Base-by-base conservation (phyloP, 208 protist species). In the Trypanosoma mega region DNA sequence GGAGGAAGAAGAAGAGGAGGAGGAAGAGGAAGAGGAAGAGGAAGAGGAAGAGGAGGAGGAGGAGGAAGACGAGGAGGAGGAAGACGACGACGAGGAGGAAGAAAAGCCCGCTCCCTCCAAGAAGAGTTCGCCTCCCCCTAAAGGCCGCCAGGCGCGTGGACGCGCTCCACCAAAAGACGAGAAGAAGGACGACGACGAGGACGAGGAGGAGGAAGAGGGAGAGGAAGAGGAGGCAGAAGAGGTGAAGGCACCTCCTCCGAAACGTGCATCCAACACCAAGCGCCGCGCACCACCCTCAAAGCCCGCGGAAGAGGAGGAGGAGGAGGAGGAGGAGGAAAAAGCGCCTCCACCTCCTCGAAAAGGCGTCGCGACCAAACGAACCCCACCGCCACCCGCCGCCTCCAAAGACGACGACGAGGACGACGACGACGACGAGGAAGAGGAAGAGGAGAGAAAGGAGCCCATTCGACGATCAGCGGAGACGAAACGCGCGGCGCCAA, bases 51-150 rank as follows among this genome's bases (percentile, higher is more conserved):
- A 55, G 16, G 49, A 47, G n/a, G 49, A 49, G 21, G 49, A 41
- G 29, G 36, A 26, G 20, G 59, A 55, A 26, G 68, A 67, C 36
- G 72, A 71, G 3, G 67, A 67, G 37, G 62, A 70, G 3, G 63
- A 68, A 11, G 72, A 64, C 43, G 61, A 59, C 9, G 63, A 62
- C 11, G 58, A 78, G 34, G 63, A 52, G 3, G 59, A 65, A 27
- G 62, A 70, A 29, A 55, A 41, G 3, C 24, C 46, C 8, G 7
- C 58, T 33, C 16, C 66, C 21, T 9, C 47, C 2, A 36, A 21
- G 12, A 60, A 29, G 3, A 62, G 24, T 33, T n/a, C 46, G 24
- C 36, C 37, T 16, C 48, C 49, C 2, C 18, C 29, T 26, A 68
- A 50, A 44, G 31, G 21, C n/a, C 52, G 52, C 41, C 21, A 26